phyloP scores from a whole-genome alignment of 352 stramenopile species.

The Pythium plurisporium region DNA sequence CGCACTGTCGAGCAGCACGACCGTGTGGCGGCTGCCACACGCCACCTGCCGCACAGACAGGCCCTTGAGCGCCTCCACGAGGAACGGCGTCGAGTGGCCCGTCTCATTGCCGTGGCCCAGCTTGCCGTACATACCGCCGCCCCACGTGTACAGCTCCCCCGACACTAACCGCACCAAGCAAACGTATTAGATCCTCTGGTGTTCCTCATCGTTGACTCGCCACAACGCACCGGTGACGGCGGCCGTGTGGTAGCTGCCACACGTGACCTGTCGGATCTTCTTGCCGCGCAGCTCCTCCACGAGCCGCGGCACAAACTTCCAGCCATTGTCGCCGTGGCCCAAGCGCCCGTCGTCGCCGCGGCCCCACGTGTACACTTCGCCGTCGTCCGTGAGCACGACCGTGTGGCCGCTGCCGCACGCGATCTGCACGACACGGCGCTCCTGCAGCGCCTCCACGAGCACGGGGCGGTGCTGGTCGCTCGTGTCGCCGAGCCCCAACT shows the following conservation, averaged over 20 bases:
- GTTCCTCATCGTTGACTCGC: background rate
- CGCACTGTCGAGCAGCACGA: constrained; percentile 84
- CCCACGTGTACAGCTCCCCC: constrained; percentile 93
- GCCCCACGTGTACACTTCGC: constrained; percentile 89
- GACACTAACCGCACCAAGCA: constrained; percentile 37
- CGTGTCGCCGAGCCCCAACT: constrained; percentile 81
- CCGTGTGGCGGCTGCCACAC: constrained; percentile 93
- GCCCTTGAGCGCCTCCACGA: constrained; percentile 92
- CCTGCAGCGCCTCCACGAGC: constrained; percentile 76
- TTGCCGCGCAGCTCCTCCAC: constrained; percentile 90
- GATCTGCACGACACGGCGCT: constrained; percentile 84
- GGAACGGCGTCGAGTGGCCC: constrained; percentile 90
- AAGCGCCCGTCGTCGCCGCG: constrained; percentile 85
- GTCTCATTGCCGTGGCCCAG: constrained; percentile 91
- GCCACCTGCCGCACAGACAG: constrained; percentile 90
- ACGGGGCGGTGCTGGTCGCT: constrained; percentile 85
- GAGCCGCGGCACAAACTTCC: constrained; percentile 95
- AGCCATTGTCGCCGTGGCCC: constrained; percentile 93
- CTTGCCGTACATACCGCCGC: constrained; percentile 95
- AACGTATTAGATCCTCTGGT: background rate
- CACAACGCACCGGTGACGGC: constrained; percentile 73
- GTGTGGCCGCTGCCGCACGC: constrained; percentile 87
- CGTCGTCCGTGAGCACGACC: constrained; percentile 85
- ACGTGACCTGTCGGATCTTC: constrained; percentile 91
- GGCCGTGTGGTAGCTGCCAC: constrained; percentile 95